Conservation (phyloP, 192 early-diverging fungal genomes). For the Linnemannia schmuckeri region DNA sequence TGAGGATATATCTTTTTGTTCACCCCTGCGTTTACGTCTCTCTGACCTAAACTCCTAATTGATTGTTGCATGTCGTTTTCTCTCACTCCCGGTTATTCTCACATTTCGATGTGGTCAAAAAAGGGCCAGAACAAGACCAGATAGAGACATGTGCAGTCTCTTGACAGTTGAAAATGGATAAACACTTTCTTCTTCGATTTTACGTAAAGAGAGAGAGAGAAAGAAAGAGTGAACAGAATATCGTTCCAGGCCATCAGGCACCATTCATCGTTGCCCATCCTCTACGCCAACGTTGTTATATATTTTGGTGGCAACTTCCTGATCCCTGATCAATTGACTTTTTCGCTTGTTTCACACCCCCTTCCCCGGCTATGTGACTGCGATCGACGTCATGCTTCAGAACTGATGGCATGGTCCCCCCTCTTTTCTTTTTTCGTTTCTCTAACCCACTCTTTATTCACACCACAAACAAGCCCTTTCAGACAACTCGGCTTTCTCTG, state of each 20-base stretch:
- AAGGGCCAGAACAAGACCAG: too few relatives aligned
- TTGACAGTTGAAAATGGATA: too few relatives aligned
- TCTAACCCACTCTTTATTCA: not conserved
- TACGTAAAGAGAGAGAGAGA: too few relatives aligned
- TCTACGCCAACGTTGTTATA: not conserved
- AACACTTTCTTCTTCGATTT: too few relatives aligned
- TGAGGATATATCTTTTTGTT: not conserved
- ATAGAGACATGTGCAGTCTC: too few relatives aligned
- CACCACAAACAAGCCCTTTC: not conserved
- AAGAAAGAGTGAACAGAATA: too few relatives aligned
- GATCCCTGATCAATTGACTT: not conserved
- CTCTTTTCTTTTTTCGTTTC: not conserved
- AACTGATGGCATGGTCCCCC: not conserved
- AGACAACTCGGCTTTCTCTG: not conserved
- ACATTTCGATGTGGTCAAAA: too few relatives aligned
- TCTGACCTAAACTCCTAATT: not conserved
- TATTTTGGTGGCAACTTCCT: not conserved
- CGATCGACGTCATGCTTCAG: not conserved
- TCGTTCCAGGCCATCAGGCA: too few relatives aligned
- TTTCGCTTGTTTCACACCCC: not conserved
- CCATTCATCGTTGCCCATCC: not conserved
- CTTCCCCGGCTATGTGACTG: not conserved
- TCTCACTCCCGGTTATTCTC: too few relatives aligned
- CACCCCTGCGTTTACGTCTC: not conserved
- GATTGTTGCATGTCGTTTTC: not conserved